Percentiles rank a stretch among this genome's conserved stretches.
phyloP scores from a whole-genome alignment of 2,329 filamentous ascomycete species.

The Alternaria consortialis region DNA sequence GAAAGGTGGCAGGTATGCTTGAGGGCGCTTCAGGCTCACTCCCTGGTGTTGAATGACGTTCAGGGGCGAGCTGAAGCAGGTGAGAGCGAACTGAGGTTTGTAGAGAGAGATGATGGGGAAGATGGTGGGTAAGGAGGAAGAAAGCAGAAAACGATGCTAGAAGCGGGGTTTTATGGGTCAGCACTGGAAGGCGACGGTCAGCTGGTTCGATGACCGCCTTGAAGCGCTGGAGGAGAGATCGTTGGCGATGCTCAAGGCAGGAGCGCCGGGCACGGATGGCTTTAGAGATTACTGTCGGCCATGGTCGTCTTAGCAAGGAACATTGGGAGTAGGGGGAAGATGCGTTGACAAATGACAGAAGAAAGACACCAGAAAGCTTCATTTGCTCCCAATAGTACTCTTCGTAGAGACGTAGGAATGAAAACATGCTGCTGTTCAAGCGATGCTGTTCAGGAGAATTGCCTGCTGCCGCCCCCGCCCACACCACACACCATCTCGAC shows the following conservation, averaged over 20 bases:
- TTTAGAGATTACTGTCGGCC: conserved; percentile 42
- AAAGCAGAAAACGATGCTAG: conserved; percentile 19
- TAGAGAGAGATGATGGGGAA: conserved; percentile 15
- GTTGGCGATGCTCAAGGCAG: conserved; percentile 26
- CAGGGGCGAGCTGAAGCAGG: conserved; percentile 2
- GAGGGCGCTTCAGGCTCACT: background rate
- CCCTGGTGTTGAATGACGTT: background rate
- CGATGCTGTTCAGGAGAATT: conserved; percentile 3
- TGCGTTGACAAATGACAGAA: conserved; percentile 6
- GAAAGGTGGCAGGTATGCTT: background rate
- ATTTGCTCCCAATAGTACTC: conserved; percentile 1
- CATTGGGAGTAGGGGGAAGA: conserved; percentile 4
- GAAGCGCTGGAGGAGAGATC: conserved; percentile 18
- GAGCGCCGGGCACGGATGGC: conserved; percentile 28
- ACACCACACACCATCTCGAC: background rate
- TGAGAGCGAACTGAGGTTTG: conserved; percentile 7
- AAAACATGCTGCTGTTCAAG: conserved; percentile 8
- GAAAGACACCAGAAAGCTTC: conserved; percentile 7
- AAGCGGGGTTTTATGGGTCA: conserved; percentile 19
- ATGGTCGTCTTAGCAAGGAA: conserved; percentile 32
- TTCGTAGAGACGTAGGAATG: background rate
- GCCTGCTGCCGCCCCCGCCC: conserved; percentile 1
- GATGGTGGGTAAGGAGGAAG: conserved; percentile 11
- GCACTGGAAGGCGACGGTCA: conserved; percentile 22
- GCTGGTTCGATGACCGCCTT: conserved; percentile 23